Base-by-base conservation (phyloP, 225 moss, liverwort and hornwort genomes). In the Physcomitrellopsis africana region DNA sequence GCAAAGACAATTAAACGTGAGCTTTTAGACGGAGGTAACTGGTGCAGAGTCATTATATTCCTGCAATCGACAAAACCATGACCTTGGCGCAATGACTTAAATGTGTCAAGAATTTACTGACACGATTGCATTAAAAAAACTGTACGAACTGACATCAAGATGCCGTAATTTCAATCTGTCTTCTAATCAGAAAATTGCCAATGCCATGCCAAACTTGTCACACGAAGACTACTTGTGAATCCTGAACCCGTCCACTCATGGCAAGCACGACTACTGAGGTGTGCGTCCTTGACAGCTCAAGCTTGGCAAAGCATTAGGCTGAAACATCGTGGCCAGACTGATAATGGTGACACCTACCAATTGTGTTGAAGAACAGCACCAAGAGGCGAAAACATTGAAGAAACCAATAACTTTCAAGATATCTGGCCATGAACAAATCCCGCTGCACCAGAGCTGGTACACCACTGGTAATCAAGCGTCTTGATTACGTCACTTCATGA, bases 61-160 rank as follows among this genome's bases (percentile, higher is more conserved):
- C 51, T 51, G 46, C 47, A 70, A 74, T 41, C 65, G 52, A 45
- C 13, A 29, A 18, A 44, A 13, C 6, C 45, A 67, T 13, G 49
- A 9, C 17, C 44, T 68, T 63, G 17, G 46, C 52, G 55, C 63
- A 76, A 23, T 67, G 37, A 70, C 83, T 29, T 63, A 68, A 76
- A 76, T 58, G 13, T 14, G 81, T 74, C 74, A 77, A 84, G 81
- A 84, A 81, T 64, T 16, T 59, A 41, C 80, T 69, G 15, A 0
- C 47, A 24, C 43, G 16, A 22, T 5, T 26, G 19, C 22, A 63
- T 45, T 49, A 10, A 7, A 63, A 63, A 68, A 29, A 3, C 14
- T 14, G 5, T 12, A 62, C 2, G 72, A 43, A 11, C 67, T 55
- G 58, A 5, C 22, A 20, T 56, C 26, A 8, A 69, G 56, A 12